Evolutionary conservation across 225 moss, liverwort and hornwort species (phyloP), one percentile per base, ranked within the genome.

Genomic region (Polytrichum commune): DNA sequence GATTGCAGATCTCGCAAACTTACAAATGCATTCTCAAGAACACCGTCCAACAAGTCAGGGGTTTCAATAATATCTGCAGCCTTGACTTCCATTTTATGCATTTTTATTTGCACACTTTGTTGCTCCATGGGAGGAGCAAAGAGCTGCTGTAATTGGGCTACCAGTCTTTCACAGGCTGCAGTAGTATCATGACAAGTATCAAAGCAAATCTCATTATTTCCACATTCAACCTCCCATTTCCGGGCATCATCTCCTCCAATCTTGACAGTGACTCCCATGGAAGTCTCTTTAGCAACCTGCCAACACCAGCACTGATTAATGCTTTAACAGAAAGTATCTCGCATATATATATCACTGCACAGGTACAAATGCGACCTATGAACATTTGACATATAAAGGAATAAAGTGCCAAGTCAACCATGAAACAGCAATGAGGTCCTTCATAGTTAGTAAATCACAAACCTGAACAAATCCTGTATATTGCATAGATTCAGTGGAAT

Each of bases 161-260:
- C 78, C 66, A 98, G 97, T 72, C 92, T 93, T 65, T 89, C 92
- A 74, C 88, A 86, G 26, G 97, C 97, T 80, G 93, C 90, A 64
- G 94, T 89, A 57, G 93, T 93, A 69, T 98, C 97, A 77, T 92
- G 92, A 82, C 97, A 93, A 29, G 97, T 98, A 57, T 98, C 95
- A 75, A 98, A 92, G 65, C 89, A 88, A 65, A 98, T 79, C 78
- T 98, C 95, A 73, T 95, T 95, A 66, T 98, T 94, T 57, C 91
- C 95, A 79, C 92, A 95, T 73, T 94, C 97, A 33, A 98, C 82
- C 78, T 98, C 97, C 97, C 97, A 98, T 65, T 80, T 88, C 29
- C 85, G 85, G 5, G 72, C 90, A 54, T 75, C 77, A 70, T 87
- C 85, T 23, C 91, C 84, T 72, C 85, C 88, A 72, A 87, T 73